phyloP scores from a whole-genome alignment of 805 yeast genomes.

The Jamesozyma rosinii region DNA sequence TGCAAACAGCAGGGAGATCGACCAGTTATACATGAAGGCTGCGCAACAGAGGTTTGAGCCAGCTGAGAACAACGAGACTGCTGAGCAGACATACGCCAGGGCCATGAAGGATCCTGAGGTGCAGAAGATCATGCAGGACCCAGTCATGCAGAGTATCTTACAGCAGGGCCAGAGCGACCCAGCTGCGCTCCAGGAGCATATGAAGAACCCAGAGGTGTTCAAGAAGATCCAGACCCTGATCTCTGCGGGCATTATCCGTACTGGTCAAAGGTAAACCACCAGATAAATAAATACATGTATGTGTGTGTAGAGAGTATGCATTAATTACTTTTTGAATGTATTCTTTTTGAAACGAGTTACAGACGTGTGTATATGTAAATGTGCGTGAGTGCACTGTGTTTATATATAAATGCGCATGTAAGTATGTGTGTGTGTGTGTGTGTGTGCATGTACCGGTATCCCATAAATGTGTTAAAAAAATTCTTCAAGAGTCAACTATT shows the following conservation, averaged over 20 bases:
- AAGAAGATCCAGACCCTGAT: conserved; percentile 80
- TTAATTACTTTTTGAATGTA: no score
- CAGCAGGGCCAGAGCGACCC: conserved; percentile 92
- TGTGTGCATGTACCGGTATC: no score
- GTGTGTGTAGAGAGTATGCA: neutral
- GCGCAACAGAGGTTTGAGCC: conserved; percentile 70
- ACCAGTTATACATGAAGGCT: conserved; percentile 71
- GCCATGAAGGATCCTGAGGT: conserved; percentile 91
- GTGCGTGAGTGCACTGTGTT: no score
- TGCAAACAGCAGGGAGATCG: conserved; percentile 63
- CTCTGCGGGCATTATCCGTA: conserved; percentile 95
- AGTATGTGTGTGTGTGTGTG: no score
- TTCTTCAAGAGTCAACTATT: no score
- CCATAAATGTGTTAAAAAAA: no score
- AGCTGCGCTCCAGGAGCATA: conserved; percentile 93
- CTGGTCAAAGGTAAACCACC: conserved; percentile 40
- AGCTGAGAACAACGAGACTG: conserved; percentile 72
- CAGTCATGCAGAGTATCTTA: conserved; percentile 90
- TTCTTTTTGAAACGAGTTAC: neutral
- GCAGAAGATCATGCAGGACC: conserved; percentile 79
- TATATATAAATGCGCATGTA: no score
- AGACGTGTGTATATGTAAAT: neutral
- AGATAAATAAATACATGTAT: neutral
- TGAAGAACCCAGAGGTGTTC: conserved; percentile 89
- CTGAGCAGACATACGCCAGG: conserved; percentile 88